These are phyloP conservation scores for Penicillium macrosclerotiorum DNA, from an alignment of 495 filamentous ascomycete species.

Conservation along the genomic window DNA sequence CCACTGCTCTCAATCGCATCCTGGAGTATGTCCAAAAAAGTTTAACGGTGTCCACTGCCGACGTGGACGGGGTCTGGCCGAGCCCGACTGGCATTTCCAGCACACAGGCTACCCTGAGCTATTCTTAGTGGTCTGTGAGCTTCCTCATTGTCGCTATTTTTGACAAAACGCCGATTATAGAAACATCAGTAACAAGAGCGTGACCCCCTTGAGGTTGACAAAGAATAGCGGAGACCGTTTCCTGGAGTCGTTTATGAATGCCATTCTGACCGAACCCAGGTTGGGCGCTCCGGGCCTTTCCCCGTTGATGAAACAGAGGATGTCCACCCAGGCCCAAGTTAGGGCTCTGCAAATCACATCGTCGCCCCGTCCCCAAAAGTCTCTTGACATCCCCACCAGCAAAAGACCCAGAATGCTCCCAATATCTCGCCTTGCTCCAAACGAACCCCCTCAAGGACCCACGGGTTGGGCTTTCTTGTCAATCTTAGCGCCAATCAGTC, in stretches of 20 bases:
- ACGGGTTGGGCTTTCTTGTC: neutral
- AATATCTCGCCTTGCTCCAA: too few relatives aligned
- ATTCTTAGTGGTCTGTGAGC: too few relatives aligned
- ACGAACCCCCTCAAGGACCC: neutral
- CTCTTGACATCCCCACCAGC: too few relatives aligned
- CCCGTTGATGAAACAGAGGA: neutral
- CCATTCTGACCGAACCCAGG: too few relatives aligned
- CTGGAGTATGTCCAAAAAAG: conserved; percentile 29
- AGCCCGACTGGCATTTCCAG: neutral
- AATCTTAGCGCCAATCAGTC: conserved; percentile 11
- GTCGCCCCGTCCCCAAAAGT: neutral
- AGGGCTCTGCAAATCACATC: conserved; percentile 11
- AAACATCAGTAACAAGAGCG: too few relatives aligned
- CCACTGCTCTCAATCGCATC: conserved; percentile 16
- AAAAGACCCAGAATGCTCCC: too few relatives aligned
- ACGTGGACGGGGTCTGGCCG: conserved; percentile 1
- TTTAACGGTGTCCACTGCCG: neutral
- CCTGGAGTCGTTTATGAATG: too few relatives aligned
- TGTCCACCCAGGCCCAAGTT: conserved; percentile 37
- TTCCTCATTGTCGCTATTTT: too few relatives aligned
- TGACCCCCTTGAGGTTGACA: too few relatives aligned
- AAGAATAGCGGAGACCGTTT: too few relatives aligned
- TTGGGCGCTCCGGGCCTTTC: too few relatives aligned
- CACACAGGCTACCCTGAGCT: neutral
- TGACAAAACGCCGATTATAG: too few relatives aligned